Conservation (phyloP, 352 stramenopile species). For the Phytophthora meadii region DNA sequence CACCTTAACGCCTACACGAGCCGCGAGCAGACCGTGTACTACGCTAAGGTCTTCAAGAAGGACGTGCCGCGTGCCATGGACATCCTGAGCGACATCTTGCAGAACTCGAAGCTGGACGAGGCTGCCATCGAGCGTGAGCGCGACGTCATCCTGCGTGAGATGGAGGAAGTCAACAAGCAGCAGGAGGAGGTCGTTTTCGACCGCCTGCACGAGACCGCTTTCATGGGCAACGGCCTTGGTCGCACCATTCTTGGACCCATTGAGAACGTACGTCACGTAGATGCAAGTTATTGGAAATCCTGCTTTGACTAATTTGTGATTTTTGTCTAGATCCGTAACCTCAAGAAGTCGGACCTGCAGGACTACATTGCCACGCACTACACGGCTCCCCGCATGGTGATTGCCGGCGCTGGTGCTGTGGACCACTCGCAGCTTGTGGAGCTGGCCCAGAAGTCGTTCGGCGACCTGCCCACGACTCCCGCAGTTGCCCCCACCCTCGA, state of each 20-base stretch:
- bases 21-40: conserved; percentile 99
- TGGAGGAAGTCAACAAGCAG: conserved; percentile 99
- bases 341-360: conserved; percentile 95
- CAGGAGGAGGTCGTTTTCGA: conserved; percentile 99
- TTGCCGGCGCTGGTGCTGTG: conserved; percentile 97
- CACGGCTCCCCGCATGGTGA: conserved; percentile 98
- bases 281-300: neutral
- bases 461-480: conserved; percentile 87
- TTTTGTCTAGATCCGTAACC: conserved; percentile 76
- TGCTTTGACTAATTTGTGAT: conserved; percentile 14
- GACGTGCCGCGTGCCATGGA: conserved; percentile 98
- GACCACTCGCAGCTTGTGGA: conserved; percentile 98
- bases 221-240: conserved; percentile 97
- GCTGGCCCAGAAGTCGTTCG: conserved; percentile 97
- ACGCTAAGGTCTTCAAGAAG: conserved; percentile 99
- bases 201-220: conserved; percentile 99
- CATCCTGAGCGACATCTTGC: conserved; percentile 99
- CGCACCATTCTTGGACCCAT: conserved; percentile 99
- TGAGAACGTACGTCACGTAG: conserved; percentile 93
- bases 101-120: conserved; percentile 98
- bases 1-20: conserved; percentile 99
- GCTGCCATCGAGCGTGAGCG: conserved; percentile 97
- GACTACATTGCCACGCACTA: conserved; percentile 99
- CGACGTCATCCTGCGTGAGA: conserved; percentile 99
- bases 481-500: conserved; percentile 74